Evolutionary conservation across 768 basidiomycete species (phyloP).

Genomic region (Naganishia antarctica): DNA sequence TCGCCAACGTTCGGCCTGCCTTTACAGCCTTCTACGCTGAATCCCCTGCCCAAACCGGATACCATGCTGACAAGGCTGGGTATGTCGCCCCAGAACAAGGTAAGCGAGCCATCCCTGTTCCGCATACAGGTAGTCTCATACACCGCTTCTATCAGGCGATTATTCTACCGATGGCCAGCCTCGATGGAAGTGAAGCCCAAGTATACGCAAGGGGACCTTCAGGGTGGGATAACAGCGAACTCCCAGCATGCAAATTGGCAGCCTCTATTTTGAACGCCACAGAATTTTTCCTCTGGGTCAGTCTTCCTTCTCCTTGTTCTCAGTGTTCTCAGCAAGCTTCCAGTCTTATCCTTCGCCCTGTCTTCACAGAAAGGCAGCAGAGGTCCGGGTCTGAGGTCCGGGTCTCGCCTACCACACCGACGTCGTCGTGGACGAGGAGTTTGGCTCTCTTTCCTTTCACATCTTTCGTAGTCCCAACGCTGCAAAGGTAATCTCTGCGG

Average conservation of each 20-base stretch:
- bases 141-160: slow-evolving; percentile 55
- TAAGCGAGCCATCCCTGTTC: not conserved
- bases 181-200: slow-evolving; percentile 81
- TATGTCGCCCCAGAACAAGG: slow-evolving; percentile 64
- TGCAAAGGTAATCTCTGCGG: slow-evolving; percentile 72
- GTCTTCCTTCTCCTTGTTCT: slow-evolving; percentile 1
- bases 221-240: slow-evolving; percentile 75
- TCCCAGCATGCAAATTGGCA: slow-evolving; percentile 75
- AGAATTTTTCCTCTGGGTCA: slow-evolving; percentile 90
- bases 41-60: slow-evolving; percentile 62
- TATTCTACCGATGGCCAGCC: slow-evolving; percentile 81
- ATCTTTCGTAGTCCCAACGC: slow-evolving; percentile 45
- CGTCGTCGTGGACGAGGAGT: slow-evolving; percentile 68
- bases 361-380: slow-evolving; percentile 46
- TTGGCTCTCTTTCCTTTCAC: slow-evolving; percentile 34
- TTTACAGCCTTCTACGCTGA: slow-evolving; percentile 50
- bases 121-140: not conserved
- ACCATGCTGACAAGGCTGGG: slow-evolving; percentile 73
- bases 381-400: slow-evolving; percentile 87
- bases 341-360: too few species aligned
- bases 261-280: slow-evolving; percentile 81
- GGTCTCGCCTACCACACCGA: slow-evolving; percentile 88
- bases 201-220: slow-evolving; percentile 72
- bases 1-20: too few species aligned
- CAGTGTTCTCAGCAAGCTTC: not conserved